phyloP scores from a whole-genome alignment of 257 asterid species.

The Solanum peruvianum region DNA sequence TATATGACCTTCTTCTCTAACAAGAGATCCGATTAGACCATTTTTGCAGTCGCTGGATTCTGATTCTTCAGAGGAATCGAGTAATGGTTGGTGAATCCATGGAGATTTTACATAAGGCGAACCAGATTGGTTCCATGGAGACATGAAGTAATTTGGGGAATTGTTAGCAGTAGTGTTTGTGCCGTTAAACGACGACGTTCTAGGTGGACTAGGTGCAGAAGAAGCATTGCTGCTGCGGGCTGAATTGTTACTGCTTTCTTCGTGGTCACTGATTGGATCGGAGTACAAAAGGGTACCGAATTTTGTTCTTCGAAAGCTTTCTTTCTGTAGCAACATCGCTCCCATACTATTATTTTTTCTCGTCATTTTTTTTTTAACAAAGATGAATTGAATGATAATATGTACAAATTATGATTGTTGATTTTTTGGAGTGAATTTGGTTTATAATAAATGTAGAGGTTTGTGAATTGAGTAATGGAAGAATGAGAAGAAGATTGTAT shows the following conservation, averaged over 20 bases:
- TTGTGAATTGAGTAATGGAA: neutral
- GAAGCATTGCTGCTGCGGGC: constrained; percentile 32
- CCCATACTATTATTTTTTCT: constrained; percentile 7
- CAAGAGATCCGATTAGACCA: constrained; percentile 51
- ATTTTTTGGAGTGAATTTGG: neutral
- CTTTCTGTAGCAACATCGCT: constrained; percentile 14
- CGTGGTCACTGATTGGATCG: constrained; percentile 14
- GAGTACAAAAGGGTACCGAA: constrained; percentile 30
- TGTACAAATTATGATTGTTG: neutral
- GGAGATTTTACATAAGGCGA: constrained; percentile 67
- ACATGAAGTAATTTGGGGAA: constrained; percentile 43
- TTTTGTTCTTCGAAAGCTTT: constrained; percentile 24
- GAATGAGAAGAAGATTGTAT: neutral
- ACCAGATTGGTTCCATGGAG: constrained; percentile 77
- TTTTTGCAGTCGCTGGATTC: neutral
- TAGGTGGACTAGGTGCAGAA: constrained; percentile 1
- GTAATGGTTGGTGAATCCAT: constrained; percentile 39
- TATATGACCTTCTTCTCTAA: constrained; percentile 63
- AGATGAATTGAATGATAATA: neutral
- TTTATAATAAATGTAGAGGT: neutral
- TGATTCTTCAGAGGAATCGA: constrained; percentile 2
- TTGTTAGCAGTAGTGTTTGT: neutral
- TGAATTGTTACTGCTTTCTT: constrained; percentile 7
- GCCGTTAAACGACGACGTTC: neutral
- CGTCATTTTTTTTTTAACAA: constrained; percentile 15